phyloP scores from a whole-genome alignment of 345 rosid species.

The Brassica juncea region DNA sequence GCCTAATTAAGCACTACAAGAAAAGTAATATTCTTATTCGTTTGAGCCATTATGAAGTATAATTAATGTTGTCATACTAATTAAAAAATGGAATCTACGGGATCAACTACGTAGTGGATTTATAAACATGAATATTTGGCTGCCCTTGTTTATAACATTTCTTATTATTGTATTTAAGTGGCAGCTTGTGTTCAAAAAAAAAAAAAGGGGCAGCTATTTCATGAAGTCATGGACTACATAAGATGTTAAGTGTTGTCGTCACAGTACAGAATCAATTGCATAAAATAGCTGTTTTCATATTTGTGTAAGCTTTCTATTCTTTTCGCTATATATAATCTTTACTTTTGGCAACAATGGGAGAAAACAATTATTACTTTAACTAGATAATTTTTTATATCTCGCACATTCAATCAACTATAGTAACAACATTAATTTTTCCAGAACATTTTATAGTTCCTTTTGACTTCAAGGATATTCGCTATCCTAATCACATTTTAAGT shows the following conservation, averaged over 20 bases:
- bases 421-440: neutral
- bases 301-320: neutral
- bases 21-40: neutral
- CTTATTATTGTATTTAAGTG: slow-evolving; percentile 4
- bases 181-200: neutral
- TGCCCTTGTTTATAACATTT: neutral
- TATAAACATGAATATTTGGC: slow-evolving; percentile 2
- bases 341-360: neutral
- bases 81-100: slow-evolving; percentile 1
- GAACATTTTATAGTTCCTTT: neutral
- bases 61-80: neutral
- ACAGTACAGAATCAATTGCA: neutral
- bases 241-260: neutral
- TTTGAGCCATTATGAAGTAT: slow-evolving; percentile 1
- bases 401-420: slow-evolving; percentile 22
- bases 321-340: neutral
- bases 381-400: slow-evolving; percentile 18
- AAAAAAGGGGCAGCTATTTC: neutral
- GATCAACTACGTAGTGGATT: slow-evolving; percentile 23
- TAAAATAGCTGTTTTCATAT: neutral
- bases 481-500: slow-evolving; percentile 1
- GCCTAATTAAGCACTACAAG: slow-evolving; percentile 18
- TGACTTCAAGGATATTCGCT: slow-evolving; percentile 15
- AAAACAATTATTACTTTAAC: neutral
- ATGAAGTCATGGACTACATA: neutral